Evolutionary conservation across 179 eudicot genomes (phyloP).

Genomic region (Beta lomatogona): DNA sequence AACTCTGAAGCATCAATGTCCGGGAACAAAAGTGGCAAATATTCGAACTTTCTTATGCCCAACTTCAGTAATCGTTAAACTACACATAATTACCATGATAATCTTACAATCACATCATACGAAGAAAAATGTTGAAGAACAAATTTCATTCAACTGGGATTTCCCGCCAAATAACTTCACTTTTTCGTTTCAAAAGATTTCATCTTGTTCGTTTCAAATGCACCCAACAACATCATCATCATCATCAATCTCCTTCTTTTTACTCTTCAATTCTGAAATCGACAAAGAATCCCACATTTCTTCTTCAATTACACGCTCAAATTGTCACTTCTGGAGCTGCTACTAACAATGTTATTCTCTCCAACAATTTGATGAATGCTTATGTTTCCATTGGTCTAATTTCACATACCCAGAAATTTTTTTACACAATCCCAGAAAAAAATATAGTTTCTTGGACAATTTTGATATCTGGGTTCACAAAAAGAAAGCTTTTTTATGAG

Average conservation of each 20-base stretch:
- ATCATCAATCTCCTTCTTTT: conserved; percentile 6
- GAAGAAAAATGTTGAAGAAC: neutral
- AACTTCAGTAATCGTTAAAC: too few species aligned
- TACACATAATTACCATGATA: neutral
- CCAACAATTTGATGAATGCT: conserved; percentile 38
- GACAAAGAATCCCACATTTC: conserved; percentile 21
- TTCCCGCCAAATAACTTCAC: conserved; percentile 35
- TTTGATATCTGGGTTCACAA: conserved; percentile 38
- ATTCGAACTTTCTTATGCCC: too few species aligned
- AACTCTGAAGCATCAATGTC: too few species aligned
- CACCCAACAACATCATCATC: conserved; percentile 10
- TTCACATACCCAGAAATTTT: conserved; percentile 28
- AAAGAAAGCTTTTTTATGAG: conserved; percentile 30
- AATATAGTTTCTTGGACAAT: conserved; percentile 50
- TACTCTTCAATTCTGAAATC: conserved; percentile 34
- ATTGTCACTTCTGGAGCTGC: conserved; percentile 35
- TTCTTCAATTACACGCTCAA: conserved; percentile 40
- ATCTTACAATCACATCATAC: neutral
- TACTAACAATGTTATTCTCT: conserved; percentile 26
- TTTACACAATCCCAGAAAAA: conserved; percentile 32
- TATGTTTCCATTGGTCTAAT: conserved; percentile 35
- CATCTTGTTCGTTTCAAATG: conserved; percentile 9
- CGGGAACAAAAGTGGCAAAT: too few species aligned
- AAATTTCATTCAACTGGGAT: neutral
- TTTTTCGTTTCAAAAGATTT: neutral